These are phyloP conservation scores for Xylaria sp. DNA, from an alignment of 2,329 filamentous ascomycete species.

Conservation along the genomic window DNA sequence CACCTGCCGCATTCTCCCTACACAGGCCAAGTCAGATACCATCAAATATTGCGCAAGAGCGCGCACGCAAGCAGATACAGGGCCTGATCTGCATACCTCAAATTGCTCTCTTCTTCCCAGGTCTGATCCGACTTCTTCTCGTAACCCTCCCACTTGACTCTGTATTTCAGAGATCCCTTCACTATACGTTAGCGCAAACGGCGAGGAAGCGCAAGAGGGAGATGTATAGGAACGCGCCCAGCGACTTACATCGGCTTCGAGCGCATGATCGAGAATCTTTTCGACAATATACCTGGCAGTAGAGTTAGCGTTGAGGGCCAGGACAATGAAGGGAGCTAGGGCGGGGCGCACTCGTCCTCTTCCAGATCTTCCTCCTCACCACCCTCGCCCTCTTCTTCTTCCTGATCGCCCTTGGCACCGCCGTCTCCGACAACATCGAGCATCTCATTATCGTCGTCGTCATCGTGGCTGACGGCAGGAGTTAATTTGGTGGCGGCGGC, in stretches of 20 bases:
- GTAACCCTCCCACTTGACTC: conserved; percentile 86
- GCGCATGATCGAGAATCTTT: conserved; percentile 73
- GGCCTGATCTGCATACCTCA: conserved; percentile 58
- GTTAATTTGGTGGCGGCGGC: conserved; percentile 25
- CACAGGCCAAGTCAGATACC: conserved; percentile 16
- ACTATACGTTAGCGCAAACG: conserved; percentile 23
- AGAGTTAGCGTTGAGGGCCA: neutral
- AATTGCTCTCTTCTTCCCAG: conserved; percentile 81
- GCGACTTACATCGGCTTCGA: conserved; percentile 63
- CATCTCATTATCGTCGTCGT: conserved; percentile 45
- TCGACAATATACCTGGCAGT: conserved; percentile 75
- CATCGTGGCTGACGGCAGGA: conserved; percentile 27
- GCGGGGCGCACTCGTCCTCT: conserved; percentile 44
- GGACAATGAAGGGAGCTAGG: neutral
- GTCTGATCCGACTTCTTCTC: conserved; percentile 75
- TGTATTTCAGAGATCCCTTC: conserved; percentile 66
- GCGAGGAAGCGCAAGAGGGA: neutral
- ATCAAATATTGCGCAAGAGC: neutral
- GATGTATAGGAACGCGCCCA: conserved; percentile 10
- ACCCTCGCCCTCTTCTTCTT: conserved; percentile 28
- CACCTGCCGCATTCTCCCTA: conserved; percentile 67
- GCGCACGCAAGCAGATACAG: conserved; percentile 8
- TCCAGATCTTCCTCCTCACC: conserved; percentile 50
- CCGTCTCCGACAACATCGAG: conserved; percentile 37
- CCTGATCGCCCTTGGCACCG: conserved; percentile 33